These are phyloP conservation scores for Botrytis galanthina DNA, from an alignment of 2,329 filamentous ascomycete genomes.

Conservation along the genomic window DNA sequence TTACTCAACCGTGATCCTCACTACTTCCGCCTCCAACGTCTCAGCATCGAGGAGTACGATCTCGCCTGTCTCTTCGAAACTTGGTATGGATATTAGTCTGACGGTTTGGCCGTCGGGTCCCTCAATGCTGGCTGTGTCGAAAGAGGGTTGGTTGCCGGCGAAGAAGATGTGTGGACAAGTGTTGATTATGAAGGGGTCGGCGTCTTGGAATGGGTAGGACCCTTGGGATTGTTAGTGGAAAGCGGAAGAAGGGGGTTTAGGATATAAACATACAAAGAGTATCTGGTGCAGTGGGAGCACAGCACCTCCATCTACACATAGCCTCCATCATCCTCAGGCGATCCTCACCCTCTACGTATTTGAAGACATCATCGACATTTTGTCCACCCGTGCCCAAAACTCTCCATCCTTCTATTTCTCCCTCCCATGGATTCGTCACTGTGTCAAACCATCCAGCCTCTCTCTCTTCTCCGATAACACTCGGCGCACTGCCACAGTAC, in stretches of 20 bases:
- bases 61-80: conserved; percentile 74
- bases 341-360: conserved; percentile 79
- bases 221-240: conserved; percentile 48
- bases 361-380: conserved; percentile 89
- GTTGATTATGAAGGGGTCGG: conserved; percentile 85
- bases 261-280: conserved; percentile 70
- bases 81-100: conserved; percentile 78
- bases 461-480: conserved; percentile 38
- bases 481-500: conserved; percentile 46
- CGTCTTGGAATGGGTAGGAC: conserved; percentile 94
- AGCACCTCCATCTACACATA: conserved; percentile 88
- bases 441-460: conserved; percentile 76
- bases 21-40: conserved; percentile 59
- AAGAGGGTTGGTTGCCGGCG: conserved; percentile 78
- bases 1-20: conserved; percentile 29
- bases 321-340: conserved; percentile 88
- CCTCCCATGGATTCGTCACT: conserved; percentile 92
- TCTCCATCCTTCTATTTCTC: conserved; percentile 85
- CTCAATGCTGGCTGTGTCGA: conserved; percentile 68
- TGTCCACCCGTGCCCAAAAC: conserved; percentile 86
- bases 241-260: neutral
- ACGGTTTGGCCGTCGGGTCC: conserved; percentile 68
- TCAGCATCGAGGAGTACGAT: conserved; percentile 82
- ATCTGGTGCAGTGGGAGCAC: conserved; percentile 91
- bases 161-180: conserved; percentile 89